Conservation (phyloP, 192 early-diverging fungal genomes). For the Coemansia guatemalensis region DNA sequence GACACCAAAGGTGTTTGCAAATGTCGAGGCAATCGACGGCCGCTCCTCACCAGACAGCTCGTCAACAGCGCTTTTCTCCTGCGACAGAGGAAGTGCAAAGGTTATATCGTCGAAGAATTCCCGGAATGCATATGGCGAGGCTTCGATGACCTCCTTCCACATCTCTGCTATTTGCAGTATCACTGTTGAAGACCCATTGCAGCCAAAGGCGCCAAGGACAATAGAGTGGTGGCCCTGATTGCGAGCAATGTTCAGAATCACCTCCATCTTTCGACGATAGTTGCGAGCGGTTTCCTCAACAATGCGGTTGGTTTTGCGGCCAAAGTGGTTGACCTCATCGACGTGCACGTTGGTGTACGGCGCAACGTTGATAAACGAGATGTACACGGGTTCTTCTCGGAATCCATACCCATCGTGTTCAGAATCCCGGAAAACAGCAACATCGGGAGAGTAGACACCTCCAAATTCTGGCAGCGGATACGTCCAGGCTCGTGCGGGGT, state of each 20-base stretch:
- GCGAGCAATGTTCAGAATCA: constrained; percentile 49
- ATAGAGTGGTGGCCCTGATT: constrained; percentile 52
- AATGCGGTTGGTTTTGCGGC: constrained; percentile 47
- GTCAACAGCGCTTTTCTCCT: constrained; percentile 23
- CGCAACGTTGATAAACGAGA: constrained; percentile 52
- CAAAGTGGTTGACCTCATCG: constrained; percentile 48
- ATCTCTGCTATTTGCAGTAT: constrained; percentile 43
- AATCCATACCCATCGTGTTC: constrained; percentile 49
- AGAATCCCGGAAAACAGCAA: constrained; percentile 51
- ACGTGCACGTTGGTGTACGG: constrained; percentile 49
- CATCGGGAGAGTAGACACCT: constrained; percentile 54
- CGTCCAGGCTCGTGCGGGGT: constrained; percentile 45
- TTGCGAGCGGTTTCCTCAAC: constrained; percentile 48
- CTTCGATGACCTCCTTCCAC: constrained; percentile 54
- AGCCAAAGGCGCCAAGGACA: constrained; percentile 53
- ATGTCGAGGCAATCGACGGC: constrained; percentile 31
- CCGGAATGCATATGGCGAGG: constrained; percentile 48
- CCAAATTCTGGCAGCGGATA: constrained; percentile 55
- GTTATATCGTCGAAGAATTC: constrained; percentile 55
- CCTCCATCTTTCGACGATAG: constrained; percentile 52
- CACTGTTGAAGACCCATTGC: constrained; percentile 35
- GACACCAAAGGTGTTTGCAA: constrained; percentile 44
- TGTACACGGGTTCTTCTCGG: constrained; percentile 44
- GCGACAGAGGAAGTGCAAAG: constrained; percentile 34
- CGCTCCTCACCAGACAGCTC: constrained; percentile 31